A percentile compares a stretch with the other conserved stretches of the same genome.
These are phyloP conservation scores for Carex scoparia DNA, from an alignment of 176 grass and related monocot genomes.

Conservation along the genomic window DNA sequence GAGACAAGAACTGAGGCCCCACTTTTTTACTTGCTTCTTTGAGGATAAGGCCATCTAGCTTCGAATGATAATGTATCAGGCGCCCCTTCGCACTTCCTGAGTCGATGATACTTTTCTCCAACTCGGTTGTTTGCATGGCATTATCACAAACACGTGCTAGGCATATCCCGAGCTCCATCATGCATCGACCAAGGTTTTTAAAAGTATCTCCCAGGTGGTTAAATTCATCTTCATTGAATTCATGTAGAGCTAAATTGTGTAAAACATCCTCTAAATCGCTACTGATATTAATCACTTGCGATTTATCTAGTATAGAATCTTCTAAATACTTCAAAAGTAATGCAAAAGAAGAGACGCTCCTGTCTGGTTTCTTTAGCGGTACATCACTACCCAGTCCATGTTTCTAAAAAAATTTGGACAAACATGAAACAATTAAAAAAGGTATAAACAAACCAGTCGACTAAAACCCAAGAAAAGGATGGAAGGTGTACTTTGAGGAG, in stretches of 20 bases:
- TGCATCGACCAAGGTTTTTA: conserved; percentile 53
- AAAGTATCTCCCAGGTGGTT: conserved; percentile 41
- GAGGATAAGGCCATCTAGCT: conserved; percentile 52
- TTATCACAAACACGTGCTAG: conserved; percentile 67
- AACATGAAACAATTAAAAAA: conserved; percentile 17
- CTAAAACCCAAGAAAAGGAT: not conserved
- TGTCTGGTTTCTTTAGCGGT: conserved; percentile 54
- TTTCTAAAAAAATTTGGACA: conserved; percentile 37
- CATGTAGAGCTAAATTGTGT: conserved; percentile 20
- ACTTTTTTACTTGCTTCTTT: conserved; percentile 30
- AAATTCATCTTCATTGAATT: conserved; percentile 27
- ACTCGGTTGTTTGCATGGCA: conserved; percentile 37
- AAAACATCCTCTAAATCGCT: not conserved
- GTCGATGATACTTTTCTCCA: conserved; percentile 59
- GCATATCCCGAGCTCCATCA: conserved; percentile 79
- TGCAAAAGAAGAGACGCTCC: conserved; percentile 59
- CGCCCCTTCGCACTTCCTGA: conserved; percentile 72
- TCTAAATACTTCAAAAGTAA: conserved; percentile 37
- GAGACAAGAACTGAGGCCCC: not conserved
- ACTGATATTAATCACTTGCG: not conserved
- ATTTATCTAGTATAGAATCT: not conserved
- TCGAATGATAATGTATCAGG: conserved; percentile 83
- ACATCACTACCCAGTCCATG: conserved; percentile 88
- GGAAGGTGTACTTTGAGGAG: conserved; percentile 49
- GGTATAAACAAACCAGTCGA: not conserved